Conservation (phyloP, 1,284 basidiomycete species). For the Austroboletus sp. region DNA sequence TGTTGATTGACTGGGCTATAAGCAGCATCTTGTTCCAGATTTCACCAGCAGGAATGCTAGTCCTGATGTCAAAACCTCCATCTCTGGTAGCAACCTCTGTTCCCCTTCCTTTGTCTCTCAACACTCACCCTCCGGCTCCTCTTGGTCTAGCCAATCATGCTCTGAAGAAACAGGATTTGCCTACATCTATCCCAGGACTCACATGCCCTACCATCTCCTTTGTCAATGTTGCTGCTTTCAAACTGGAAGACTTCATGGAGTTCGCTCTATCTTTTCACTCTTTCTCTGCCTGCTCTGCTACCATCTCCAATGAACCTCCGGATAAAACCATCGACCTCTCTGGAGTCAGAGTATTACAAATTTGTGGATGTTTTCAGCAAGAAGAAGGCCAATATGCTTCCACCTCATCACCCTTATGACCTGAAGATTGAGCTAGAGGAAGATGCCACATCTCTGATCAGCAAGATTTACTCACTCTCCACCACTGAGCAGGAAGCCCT, state of each 20-base stretch:
- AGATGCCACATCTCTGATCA: neutral
- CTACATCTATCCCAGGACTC: neutral
- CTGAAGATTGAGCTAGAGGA: neutral
- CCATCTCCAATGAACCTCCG: no score
- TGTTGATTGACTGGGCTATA: no score
- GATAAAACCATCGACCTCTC: neutral
- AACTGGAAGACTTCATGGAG: neutral
- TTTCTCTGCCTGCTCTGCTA: no score
- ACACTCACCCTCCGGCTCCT: no score
- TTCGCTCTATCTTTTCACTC: neutral
- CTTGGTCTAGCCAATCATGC: no score
- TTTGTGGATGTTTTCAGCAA: no score
- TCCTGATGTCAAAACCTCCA: neutral
- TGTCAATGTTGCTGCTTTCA: neutral
- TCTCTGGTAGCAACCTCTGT: no score
- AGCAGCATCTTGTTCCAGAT: neutral
- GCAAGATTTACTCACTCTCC: neutral
- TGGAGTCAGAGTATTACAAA: neutral
- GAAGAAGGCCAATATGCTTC: no score
- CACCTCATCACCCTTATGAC: neutral
- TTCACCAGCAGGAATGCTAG: neutral
- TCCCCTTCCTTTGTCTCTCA: no score
- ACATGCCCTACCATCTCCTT: neutral
- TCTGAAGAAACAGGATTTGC: no score
- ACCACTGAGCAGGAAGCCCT: neutral